Evolutionary conservation across 108 stramenopile genomes (phyloP).

Genomic region (Parietichytrium sp.): DNA sequence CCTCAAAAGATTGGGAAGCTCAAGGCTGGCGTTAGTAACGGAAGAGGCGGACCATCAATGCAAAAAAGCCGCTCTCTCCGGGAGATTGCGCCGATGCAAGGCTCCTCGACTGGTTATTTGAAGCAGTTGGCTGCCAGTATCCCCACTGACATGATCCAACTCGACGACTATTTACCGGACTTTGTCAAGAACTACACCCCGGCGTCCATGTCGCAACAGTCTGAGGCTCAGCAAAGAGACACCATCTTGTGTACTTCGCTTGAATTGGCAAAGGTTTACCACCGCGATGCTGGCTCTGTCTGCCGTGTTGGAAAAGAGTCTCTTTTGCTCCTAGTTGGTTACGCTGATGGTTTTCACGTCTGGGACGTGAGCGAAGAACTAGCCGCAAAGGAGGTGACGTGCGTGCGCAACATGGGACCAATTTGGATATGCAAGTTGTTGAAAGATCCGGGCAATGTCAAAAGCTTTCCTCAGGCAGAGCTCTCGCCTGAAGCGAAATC

Average conservation of each 20-base stretch:
- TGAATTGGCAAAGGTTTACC: too few relatives aligned
- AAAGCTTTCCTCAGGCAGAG: too few relatives aligned
- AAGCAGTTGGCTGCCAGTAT: conserved; percentile 11
- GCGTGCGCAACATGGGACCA: background rate
- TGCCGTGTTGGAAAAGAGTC: background rate
- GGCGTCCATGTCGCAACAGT: background rate
- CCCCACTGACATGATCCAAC: background rate
- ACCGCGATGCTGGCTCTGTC: too few relatives aligned
- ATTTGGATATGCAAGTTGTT: background rate
- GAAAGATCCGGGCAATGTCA: conserved; percentile 4
- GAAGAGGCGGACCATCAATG: too few relatives aligned
- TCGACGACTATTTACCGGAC: conserved; percentile 22
- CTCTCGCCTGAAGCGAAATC: too few relatives aligned
- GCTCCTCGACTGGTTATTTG: background rate
- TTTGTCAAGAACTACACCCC: conserved; percentile 27
- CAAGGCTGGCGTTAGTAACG: too few relatives aligned
- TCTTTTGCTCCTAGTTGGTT: background rate
- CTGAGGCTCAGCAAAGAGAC: background rate
- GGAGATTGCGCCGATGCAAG: background rate
- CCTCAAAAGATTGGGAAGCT: too few relatives aligned
- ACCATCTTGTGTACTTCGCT: background rate
- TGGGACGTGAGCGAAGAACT: background rate
- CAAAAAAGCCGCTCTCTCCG: too few relatives aligned
- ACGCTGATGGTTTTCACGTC: conserved; percentile 18
- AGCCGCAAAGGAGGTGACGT: background rate